A percentile compares a stretch with the other conserved stretches of the same genome.
phyloP scores from a whole-genome alignment of 108 stramenopile genomes.

The Cyclotella kingstonii region DNA sequence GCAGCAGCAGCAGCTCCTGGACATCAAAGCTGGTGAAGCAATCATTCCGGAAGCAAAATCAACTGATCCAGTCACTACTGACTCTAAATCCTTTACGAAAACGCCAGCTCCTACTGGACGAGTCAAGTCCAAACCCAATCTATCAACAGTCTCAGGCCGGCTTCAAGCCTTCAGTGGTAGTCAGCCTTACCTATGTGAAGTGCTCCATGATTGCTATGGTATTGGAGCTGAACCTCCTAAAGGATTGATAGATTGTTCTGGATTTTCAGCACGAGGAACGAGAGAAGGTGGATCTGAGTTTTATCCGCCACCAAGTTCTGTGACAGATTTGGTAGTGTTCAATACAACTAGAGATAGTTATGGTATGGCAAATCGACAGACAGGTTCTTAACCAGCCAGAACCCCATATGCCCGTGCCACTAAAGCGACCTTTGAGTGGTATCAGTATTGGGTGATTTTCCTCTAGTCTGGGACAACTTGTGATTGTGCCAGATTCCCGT shows the following conservation, averaged over 20 bases:
- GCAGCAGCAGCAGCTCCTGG: slow-evolving; percentile 28
- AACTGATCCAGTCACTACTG: too few species aligned
- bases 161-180: slow-evolving; percentile 42
- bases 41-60: not conserved
- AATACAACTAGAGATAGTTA: slow-evolving; percentile 40
- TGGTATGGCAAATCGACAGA: slow-evolving; percentile 27
- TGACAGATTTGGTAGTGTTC: slow-evolving; percentile 31
- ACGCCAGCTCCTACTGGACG: not conserved
- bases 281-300: slow-evolving; percentile 42
- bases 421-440: too few species aligned
- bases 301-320: slow-evolving; percentile 21
- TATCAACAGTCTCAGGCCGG: slow-evolving; percentile 6
- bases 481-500: too few species aligned
- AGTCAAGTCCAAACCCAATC: too few species aligned
- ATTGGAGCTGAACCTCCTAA: slow-evolving; percentile 26
- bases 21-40: slow-evolving; percentile 16
- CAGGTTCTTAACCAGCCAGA: slow-evolving; percentile 6
- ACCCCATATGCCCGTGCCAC: not conserved
- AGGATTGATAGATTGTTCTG: slow-evolving; percentile 34
- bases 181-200: slow-evolving; percentile 42
- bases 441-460: too few species aligned
- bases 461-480: too few species aligned
- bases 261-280: slow-evolving; percentile 27
- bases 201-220: slow-evolving; percentile 48
- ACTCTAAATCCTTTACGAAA: too few species aligned